These are phyloP conservation scores for Globisporangium nagaii DNA, from an alignment of 352 stramenopile genomes.

Conservation along the genomic window DNA sequence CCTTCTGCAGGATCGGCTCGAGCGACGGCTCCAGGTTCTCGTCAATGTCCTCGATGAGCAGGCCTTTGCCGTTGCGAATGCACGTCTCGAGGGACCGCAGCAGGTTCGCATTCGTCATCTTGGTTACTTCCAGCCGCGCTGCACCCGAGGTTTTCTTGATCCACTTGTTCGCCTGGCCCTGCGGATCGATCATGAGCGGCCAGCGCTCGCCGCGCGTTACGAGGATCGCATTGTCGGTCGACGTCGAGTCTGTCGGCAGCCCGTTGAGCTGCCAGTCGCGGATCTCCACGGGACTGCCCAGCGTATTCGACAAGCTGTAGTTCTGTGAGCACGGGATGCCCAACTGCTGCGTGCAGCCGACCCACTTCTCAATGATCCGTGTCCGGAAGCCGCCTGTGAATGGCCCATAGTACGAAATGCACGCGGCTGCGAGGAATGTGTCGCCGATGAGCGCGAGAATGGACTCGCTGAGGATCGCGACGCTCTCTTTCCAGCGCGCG, in stretches of 20 bases:
- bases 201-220: slow-evolving; percentile 88
- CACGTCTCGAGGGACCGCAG: slow-evolving; percentile 88
- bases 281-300: slow-evolving; percentile 89
- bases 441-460: slow-evolving; percentile 88
- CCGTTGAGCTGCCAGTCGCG: slow-evolving; percentile 91
- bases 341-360: slow-evolving; percentile 50
- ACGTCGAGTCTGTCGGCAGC: slow-evolving; percentile 89
- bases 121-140: slow-evolving; percentile 68
- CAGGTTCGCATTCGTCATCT: slow-evolving; percentile 90
- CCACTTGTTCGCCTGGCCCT: slow-evolving; percentile 93
- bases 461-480: slow-evolving; percentile 68
- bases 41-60: slow-evolving; percentile 92
- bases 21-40: slow-evolving; percentile 89
- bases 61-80: slow-evolving; percentile 86
- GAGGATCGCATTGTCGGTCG: slow-evolving; percentile 91
- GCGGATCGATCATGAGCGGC: slow-evolving; percentile 94
- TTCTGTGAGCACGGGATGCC: slow-evolving; percentile 66
- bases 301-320: slow-evolving; percentile 68
- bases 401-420: slow-evolving; percentile 92
- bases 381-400: slow-evolving; percentile 89
- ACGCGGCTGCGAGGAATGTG: slow-evolving; percentile 89
- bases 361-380: slow-evolving; percentile 73
- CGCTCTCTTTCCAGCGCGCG: slow-evolving; percentile 89
- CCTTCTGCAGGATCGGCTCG: slow-evolving; percentile 91
- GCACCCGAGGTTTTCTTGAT: slow-evolving; percentile 86